Conservation (phyloP, 352 stramenopile species). For the Globisporangium lucens region DNA sequence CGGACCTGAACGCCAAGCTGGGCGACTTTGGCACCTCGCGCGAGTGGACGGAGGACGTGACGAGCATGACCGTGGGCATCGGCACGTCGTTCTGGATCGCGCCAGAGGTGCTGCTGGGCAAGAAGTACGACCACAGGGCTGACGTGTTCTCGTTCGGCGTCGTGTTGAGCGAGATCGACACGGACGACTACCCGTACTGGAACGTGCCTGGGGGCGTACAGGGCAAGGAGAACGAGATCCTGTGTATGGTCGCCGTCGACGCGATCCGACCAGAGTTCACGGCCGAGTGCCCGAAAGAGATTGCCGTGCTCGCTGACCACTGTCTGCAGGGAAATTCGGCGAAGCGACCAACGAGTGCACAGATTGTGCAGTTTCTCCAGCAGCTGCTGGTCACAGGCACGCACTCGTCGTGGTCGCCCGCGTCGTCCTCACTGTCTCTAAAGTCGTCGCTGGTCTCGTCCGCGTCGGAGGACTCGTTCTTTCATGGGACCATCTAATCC, state of each 20-base stretch:
- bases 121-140: not conserved
- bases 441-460: too few relatives aligned
- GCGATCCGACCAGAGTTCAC: not conserved
- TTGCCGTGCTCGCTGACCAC: not conserved
- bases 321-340: not conserved
- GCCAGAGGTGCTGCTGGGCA: too few relatives aligned
- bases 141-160: not conserved
- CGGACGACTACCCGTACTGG: not conserved
- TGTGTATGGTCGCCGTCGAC: not conserved
- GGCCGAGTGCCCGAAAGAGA: slow-evolving; percentile 1
- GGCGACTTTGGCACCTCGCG: too few relatives aligned
- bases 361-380: slow-evolving; percentile 4
- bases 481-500: too few relatives aligned
- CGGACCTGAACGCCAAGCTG: too few relatives aligned
- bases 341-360: not conserved
- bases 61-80: too few relatives aligned
- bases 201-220: not conserved
- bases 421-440: not conserved
- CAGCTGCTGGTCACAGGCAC: not conserved
- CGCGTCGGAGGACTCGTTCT: too few relatives aligned
- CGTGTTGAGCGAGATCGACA: not conserved
- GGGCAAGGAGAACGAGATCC: not conserved
- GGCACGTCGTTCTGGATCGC: too few relatives aligned
- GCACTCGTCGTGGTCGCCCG: not conserved
- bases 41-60: too few relatives aligned